Evolutionary conservation across 2,329 filamentous ascomycete species (phyloP).

Genomic region (Neophaeococcomyces aloes): DNA sequence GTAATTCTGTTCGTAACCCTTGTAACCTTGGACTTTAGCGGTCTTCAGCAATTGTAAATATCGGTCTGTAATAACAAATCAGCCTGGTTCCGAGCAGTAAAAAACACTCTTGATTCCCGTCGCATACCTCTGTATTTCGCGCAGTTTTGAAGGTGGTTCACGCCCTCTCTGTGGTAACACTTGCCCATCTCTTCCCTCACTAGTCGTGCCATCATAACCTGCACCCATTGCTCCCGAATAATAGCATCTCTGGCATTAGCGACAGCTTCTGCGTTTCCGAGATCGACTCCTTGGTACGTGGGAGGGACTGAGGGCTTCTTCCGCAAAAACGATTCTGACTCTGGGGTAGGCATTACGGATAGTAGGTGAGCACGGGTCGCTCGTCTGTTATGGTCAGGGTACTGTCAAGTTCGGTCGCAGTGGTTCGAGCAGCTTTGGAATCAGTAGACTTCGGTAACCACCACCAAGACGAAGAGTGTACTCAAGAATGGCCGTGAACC

Average conservation of each 20-base stretch:
- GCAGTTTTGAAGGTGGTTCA: constrained; percentile 60
- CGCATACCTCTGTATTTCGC: constrained; percentile 52
- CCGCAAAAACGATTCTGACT: constrained; percentile 53
- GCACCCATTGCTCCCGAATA: constrained; percentile 58
- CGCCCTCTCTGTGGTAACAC: constrained; percentile 53
- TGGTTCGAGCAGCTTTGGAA: no score
- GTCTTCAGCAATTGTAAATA: constrained; percentile 56
- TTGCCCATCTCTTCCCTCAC: constrained; percentile 58
- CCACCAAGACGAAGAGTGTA: no score
- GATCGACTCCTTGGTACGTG: constrained; percentile 58
- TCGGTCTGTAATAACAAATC: constrained; percentile 39
- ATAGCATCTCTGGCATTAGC: constrained; percentile 56
- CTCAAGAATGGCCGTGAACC: no score
- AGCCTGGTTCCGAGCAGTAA: neutral
- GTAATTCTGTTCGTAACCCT: constrained; percentile 56
- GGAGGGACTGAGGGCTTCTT: constrained; percentile 56
- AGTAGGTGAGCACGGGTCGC: no score
- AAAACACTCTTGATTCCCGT: neutral
- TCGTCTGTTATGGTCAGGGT: no score
- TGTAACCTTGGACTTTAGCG: constrained; percentile 52
- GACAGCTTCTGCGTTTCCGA: constrained; percentile 52
- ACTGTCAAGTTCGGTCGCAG: no score
- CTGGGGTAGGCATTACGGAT: constrained; percentile 51
- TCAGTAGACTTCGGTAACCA: no score
- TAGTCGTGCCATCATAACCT: constrained; percentile 57